These are phyloP conservation scores for Orbilia quercus DNA, from an alignment of 2,329 filamentous ascomycete genomes.

Conservation along the genomic window DNA sequence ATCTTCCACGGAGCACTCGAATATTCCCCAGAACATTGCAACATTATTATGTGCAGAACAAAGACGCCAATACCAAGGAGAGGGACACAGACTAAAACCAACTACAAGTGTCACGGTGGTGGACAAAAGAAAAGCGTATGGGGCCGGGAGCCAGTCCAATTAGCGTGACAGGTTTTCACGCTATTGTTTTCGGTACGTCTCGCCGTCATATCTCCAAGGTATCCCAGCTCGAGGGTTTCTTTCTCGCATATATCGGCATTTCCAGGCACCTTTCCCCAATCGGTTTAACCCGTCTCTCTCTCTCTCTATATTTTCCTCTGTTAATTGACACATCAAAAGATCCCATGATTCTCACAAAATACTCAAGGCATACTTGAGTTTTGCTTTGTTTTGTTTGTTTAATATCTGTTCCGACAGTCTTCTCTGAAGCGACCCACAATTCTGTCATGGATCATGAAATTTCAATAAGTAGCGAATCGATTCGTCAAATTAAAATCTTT, in stretches of 20 bases:
- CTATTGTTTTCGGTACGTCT: conserved; percentile 54
- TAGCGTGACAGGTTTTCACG: conserved; percentile 26
- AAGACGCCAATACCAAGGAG: conserved; percentile 9
- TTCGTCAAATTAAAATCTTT: conserved; percentile 1
- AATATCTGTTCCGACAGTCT: conserved; percentile 8
- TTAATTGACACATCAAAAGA: conserved; percentile 13
- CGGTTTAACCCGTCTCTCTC: conserved; percentile 30
- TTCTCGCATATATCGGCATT: conserved; percentile 37
- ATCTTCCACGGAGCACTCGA: conserved; percentile 7
- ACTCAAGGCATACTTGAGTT: conserved; percentile 6
- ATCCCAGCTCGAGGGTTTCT: conserved; percentile 33
- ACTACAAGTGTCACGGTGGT: conserved; percentile 27
- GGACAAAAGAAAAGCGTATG: neutral
- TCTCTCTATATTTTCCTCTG: conserved; percentile 1
- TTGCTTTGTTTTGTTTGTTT: neutral
- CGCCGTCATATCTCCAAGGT: conserved; percentile 43
- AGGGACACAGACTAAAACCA: conserved; percentile 9
- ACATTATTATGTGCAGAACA: conserved; percentile 20
- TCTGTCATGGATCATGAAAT: conserved; percentile 4
- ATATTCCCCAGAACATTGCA: neutral
- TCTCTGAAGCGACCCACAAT: conserved; percentile 7
- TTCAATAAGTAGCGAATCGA: neutral
- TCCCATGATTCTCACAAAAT: too few species aligned
- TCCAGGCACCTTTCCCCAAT: conserved; percentile 35
- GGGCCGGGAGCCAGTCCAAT: neutral